Conservation (phyloP, 2,329 filamentous ascomycete species). For the Curvularia sp. region DNA sequence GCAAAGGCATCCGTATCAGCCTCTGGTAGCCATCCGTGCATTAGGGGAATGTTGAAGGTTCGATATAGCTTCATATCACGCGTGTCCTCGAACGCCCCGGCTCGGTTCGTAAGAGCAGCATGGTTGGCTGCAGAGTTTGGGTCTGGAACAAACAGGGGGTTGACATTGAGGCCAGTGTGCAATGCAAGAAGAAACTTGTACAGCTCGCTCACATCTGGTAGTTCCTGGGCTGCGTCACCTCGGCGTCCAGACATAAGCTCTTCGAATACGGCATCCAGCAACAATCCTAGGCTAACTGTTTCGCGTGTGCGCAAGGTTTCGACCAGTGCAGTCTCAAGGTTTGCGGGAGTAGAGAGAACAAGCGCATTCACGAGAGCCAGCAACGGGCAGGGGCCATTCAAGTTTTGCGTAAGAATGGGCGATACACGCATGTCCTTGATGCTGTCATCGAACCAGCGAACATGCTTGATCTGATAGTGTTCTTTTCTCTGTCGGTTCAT, state of each 20-base stretch:
- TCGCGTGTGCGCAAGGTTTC: slow-evolving; percentile 81
- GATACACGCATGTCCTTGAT: slow-evolving; percentile 72
- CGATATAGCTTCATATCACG: slow-evolving; percentile 89
- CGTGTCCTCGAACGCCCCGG: slow-evolving; percentile 87
- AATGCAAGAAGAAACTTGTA: slow-evolving; percentile 87
- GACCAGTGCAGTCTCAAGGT: slow-evolving; percentile 72
- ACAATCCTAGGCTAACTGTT: slow-evolving; percentile 82
- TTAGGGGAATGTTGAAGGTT: slow-evolving; percentile 84
- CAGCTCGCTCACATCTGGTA: slow-evolving; percentile 88
- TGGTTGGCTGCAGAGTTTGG: slow-evolving; percentile 45
- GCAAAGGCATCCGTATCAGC: slow-evolving; percentile 68
- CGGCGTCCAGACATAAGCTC: slow-evolving; percentile 83
- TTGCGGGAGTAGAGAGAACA: slow-evolving; percentile 77
- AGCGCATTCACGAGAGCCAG: slow-evolving; percentile 93
- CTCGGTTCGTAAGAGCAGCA: slow-evolving; percentile 45
- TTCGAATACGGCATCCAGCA: slow-evolving; percentile 90
- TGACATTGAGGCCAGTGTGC: slow-evolving; percentile 98
- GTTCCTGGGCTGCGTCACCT: slow-evolving; percentile 65
- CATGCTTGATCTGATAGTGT: slow-evolving; percentile 91
- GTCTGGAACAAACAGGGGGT: slow-evolving; percentile 80
- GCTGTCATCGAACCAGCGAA: slow-evolving; percentile 78
- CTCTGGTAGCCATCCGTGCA: slow-evolving; percentile 92
- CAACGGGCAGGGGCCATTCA: slow-evolving; percentile 91
- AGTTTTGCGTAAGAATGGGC: slow-evolving; percentile 89
- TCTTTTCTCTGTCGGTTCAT: slow-evolving; percentile 65